Percentiles rank a stretch among this genome's conserved stretches.
These are phyloP conservation scores for Corrigiola litoralis DNA, from an alignment of 179 eudicot species.

Conservation along the genomic window DNA sequence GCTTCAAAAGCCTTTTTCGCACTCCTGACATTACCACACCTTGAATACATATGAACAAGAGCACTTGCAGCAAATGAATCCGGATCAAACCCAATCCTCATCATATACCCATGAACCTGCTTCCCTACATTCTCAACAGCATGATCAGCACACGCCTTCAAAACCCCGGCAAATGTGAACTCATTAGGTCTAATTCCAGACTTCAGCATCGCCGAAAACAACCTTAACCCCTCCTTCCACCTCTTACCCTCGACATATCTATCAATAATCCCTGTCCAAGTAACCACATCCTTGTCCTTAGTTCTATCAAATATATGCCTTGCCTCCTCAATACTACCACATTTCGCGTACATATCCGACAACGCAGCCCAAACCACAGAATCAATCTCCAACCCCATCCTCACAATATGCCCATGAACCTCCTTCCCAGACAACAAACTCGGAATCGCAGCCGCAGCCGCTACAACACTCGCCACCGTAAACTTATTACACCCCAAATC, in stretches of 20 bases:
- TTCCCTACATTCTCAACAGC: slow-evolving; percentile 48
- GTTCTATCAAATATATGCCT: slow-evolving; percentile 51
- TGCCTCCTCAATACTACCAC: slow-evolving; percentile 64
- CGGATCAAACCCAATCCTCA: slow-evolving; percentile 40
- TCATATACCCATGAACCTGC: slow-evolving; percentile 67
- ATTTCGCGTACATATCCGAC: slow-evolving; percentile 73
- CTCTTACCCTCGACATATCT: slow-evolving; percentile 67
- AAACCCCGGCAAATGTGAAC: slow-evolving; percentile 58
- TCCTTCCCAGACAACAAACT: slow-evolving; percentile 59
- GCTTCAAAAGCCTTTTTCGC: slow-evolving; percentile 47
- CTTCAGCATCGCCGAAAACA: slow-evolving; percentile 44
- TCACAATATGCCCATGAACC: slow-evolving; percentile 61
- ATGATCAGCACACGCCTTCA: slow-evolving; percentile 66
- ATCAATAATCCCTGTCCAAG: slow-evolving; percentile 75
- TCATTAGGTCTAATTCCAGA: slow-evolving; percentile 55
- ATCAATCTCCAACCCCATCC: slow-evolving; percentile 62
- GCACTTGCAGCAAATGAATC: slow-evolving; percentile 62
- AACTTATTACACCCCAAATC: slow-evolving; percentile 39
- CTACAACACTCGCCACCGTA: slow-evolving; percentile 58
- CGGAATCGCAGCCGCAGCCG: slow-evolving; percentile 52
- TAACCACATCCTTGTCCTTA: slow-evolving; percentile 54
- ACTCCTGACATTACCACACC: slow-evolving; percentile 56
- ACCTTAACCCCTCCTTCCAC: slow-evolving; percentile 51
- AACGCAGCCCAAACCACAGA: slow-evolving; percentile 74
- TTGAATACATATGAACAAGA: slow-evolving; percentile 75